Percentiles rank a stretch among this genome's conserved stretches.
Conservation (phyloP, 2,329 filamentous ascomycete species). For the Trichoderma sp. region DNA sequence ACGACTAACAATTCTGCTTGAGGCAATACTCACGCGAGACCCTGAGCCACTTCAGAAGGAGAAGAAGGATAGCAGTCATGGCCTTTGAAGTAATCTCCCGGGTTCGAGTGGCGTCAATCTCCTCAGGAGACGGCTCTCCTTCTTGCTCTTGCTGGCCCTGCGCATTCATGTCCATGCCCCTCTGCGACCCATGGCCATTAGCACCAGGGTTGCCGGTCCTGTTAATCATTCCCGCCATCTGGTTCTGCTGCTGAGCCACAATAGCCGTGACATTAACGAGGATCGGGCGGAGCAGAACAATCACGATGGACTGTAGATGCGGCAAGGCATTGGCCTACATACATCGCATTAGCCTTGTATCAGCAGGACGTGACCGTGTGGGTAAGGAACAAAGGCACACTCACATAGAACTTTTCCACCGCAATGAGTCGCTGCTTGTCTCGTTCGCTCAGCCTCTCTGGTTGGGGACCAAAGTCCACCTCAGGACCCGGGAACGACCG, state of each 20-base stretch:
- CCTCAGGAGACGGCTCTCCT: slow-evolving; percentile 64
- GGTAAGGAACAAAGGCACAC: slow-evolving; percentile 41
- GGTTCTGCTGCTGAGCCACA: slow-evolving; percentile 54
- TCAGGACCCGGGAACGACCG: slow-evolving; percentile 35
- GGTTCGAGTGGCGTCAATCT: slow-evolving; percentile 77
- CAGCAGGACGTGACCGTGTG: background rate
- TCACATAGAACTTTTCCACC: slow-evolving; percentile 84
- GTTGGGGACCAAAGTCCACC: slow-evolving; percentile 52
- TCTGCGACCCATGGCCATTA: slow-evolving; percentile 43
- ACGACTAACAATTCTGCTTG: background rate
- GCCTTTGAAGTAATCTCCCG: slow-evolving; percentile 91
- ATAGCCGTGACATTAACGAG: slow-evolving; percentile 86
- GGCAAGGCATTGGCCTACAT: slow-evolving; percentile 70
- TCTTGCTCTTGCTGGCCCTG: slow-evolving; percentile 43
- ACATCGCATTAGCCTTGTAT: slow-evolving; percentile 2
- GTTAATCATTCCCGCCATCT: slow-evolving; percentile 48
- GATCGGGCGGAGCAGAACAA: slow-evolving; percentile 88
- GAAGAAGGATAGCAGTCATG: slow-evolving; percentile 81
- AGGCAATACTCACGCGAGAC: slow-evolving; percentile 71
- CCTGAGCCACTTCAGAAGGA: slow-evolving; percentile 96
- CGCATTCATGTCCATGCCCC: slow-evolving; percentile 39
- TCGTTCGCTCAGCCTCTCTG: slow-evolving; percentile 52
- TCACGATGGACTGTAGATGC: slow-evolving; percentile 87
- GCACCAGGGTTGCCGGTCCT: slow-evolving; percentile 45
- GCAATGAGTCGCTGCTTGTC: slow-evolving; percentile 67